phyloP scores from a whole-genome alignment of 306 rosid genomes.

The Cucurbita maxima region DNA sequence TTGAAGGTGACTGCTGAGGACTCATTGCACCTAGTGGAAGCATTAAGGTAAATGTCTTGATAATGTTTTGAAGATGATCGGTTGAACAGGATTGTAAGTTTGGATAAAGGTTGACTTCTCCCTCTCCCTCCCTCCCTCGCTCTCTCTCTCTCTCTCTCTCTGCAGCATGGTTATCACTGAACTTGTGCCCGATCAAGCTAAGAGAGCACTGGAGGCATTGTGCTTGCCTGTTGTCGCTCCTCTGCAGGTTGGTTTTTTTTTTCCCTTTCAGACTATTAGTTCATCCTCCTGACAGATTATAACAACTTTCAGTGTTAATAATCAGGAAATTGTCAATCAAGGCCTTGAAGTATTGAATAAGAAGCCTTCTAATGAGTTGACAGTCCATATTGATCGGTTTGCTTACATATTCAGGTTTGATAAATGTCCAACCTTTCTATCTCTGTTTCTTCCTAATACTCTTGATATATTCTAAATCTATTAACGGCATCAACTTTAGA shows the following conservation, averaged over 20 bases:
- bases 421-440: slow-evolving; percentile 7
- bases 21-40: slow-evolving; percentile 90
- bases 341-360: slow-evolving; percentile 67
- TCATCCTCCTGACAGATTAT: slow-evolving; percentile 7
- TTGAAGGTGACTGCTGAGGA: slow-evolving; percentile 90
- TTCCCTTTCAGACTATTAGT: slow-evolving; percentile 2
- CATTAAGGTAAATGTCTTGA: slow-evolving; percentile 49
- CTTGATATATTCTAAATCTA: slow-evolving; percentile 15
- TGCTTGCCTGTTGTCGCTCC: slow-evolving; percentile 89
- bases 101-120: background rate
- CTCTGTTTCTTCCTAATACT: slow-evolving; percentile 2
- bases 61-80: background rate
- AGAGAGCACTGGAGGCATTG: slow-evolving; percentile 79
- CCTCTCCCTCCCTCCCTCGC: background rate
- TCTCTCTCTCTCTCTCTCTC: background rate
- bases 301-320: slow-evolving; percentile 15
- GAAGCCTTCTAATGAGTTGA: slow-evolving; percentile 74
- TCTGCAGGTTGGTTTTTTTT: slow-evolving; percentile 52
- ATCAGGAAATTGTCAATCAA: slow-evolving; percentile 79
- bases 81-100: background rate
- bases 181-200: slow-evolving; percentile 80
- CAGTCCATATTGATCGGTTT: slow-evolving; percentile 87
- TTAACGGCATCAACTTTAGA: slow-evolving; percentile 30
- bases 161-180: slow-evolving; percentile 85
- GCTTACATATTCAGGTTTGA: slow-evolving; percentile 91